These are phyloP conservation scores for Fusarium anguioides DNA, from an alignment of 2,329 filamentous ascomycete species.

Conservation along the genomic window DNA sequence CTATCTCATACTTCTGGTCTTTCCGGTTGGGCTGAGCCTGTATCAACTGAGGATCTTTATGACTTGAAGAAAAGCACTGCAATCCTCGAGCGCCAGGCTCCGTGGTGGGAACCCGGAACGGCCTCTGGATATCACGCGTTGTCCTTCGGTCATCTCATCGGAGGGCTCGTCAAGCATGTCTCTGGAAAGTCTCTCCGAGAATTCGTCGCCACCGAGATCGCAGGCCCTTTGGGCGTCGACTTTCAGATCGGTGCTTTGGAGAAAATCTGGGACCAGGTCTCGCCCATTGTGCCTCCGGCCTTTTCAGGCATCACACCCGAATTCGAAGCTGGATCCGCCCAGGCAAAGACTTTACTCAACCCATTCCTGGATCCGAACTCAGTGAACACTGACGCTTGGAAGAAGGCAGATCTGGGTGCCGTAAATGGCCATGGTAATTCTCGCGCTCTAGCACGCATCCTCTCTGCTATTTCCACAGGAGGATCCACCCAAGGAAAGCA, in stretches of 20 bases:
- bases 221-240: neutral
- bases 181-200: neutral
- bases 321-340: neutral
- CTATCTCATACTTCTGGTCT: conserved; percentile 22
- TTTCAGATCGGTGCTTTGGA: conserved; percentile 4
- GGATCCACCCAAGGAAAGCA: neutral
- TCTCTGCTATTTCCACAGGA: neutral
- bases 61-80: neutral
- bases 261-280: neutral
- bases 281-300: neutral
- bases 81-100: neutral
- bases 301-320: neutral
- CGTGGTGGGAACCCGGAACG: conserved; percentile 1
- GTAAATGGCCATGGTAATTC: conserved; percentile 1
- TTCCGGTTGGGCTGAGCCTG: neutral
- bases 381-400: neutral
- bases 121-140: neutral
- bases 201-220: neutral
- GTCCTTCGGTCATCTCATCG: neutral
- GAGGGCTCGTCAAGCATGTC: neutral
- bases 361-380: neutral
- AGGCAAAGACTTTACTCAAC: neutral
- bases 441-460: neutral
- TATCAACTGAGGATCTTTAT: neutral
- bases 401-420: neutral